Conservation (phyloP, 2,329 filamentous ascomycete genomes). For the Beauveria sp. region DNA sequence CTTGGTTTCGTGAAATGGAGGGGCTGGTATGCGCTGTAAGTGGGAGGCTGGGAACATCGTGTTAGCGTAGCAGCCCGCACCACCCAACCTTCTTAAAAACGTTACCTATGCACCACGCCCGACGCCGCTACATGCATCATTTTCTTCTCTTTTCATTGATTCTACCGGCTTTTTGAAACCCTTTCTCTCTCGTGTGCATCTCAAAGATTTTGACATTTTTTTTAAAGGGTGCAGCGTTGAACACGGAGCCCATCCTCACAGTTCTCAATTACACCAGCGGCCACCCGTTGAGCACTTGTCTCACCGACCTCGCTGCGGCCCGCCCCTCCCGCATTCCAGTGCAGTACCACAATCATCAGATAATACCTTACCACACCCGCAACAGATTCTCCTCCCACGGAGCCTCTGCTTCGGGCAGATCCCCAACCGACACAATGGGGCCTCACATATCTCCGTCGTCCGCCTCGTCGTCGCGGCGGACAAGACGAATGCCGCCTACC, state of each 20-base stretch:
- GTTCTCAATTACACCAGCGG: neutral
- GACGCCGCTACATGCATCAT: slow-evolving; percentile 13
- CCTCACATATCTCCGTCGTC: slow-evolving; percentile 10
- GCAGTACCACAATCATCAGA: neutral
- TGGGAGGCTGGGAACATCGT: slow-evolving; percentile 27
- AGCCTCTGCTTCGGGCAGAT: slow-evolving; percentile 3
- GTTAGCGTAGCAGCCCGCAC: slow-evolving; percentile 15
- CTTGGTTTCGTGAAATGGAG: slow-evolving; percentile 11
- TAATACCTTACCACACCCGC: neutral
- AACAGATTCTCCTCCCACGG: neutral
- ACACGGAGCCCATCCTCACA: neutral
- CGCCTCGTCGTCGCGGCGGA: slow-evolving; percentile 8
- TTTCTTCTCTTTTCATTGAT: slow-evolving; percentile 12
- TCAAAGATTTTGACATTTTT: neutral
- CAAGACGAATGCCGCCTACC: neutral
- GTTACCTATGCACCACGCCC: slow-evolving; percentile 22
- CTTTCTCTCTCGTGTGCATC: neutral
- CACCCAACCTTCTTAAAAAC: slow-evolving; percentile 22
- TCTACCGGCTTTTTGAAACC: slow-evolving; percentile 1
- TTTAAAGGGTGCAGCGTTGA: neutral
- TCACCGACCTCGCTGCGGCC: slow-evolving; percentile 6
- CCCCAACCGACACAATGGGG: neutral
- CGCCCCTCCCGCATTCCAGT: slow-evolving; percentile 13
- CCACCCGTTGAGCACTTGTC: neutral
- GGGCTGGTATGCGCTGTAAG: slow-evolving; percentile 17